These are phyloP conservation scores for Rhodotorula taiwanensis DNA, from an alignment of 768 basidiomycete genomes.

Conservation along the genomic window DNA sequence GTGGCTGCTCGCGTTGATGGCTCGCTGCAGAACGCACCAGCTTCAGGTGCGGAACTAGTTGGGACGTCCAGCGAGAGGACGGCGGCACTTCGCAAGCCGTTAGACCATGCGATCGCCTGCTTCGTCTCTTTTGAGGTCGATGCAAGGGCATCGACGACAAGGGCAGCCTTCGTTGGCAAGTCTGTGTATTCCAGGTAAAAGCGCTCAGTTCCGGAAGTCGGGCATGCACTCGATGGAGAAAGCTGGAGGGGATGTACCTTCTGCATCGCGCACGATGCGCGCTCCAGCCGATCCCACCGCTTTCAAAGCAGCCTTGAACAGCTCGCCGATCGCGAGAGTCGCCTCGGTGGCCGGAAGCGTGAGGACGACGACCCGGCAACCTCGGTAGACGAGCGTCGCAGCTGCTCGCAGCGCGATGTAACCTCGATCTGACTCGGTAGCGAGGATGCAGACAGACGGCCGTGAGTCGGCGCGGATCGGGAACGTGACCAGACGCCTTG, in stretches of 20 bases:
- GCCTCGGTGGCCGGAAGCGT: not conserved
- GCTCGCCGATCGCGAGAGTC: too few species aligned
- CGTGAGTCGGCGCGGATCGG: slow-evolving; percentile 7
- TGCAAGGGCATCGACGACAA: slow-evolving; percentile 17
- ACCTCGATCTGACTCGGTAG: slow-evolving; percentile 1
- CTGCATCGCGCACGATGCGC: slow-evolving; percentile 10
- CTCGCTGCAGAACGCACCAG: not conserved
- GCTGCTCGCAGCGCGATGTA: not conserved
- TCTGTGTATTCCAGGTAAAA: not conserved
- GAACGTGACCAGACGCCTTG: not conserved
- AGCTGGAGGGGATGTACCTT: slow-evolving; percentile 4
- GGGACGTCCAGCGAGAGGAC: not conserved
- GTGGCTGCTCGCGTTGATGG: not conserved
- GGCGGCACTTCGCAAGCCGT: not conserved
- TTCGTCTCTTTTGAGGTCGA: not conserved
- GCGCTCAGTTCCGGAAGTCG: not conserved
- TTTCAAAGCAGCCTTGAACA: slow-evolving; percentile 5
- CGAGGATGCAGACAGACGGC: slow-evolving; percentile 18
- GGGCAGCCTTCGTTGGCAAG: slow-evolving; percentile 12
- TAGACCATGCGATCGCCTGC: not conserved
- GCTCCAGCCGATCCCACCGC: slow-evolving; percentile 15
- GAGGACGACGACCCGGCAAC: slow-evolving; percentile 11
- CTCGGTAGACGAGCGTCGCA: not conserved
- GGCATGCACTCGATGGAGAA: too few species aligned
- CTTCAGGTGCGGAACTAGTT: too few species aligned